These are phyloP conservation scores for Psilocybe cubensis DNA, from an alignment of 768 basidiomycete genomes.

Conservation along the genomic window DNA sequence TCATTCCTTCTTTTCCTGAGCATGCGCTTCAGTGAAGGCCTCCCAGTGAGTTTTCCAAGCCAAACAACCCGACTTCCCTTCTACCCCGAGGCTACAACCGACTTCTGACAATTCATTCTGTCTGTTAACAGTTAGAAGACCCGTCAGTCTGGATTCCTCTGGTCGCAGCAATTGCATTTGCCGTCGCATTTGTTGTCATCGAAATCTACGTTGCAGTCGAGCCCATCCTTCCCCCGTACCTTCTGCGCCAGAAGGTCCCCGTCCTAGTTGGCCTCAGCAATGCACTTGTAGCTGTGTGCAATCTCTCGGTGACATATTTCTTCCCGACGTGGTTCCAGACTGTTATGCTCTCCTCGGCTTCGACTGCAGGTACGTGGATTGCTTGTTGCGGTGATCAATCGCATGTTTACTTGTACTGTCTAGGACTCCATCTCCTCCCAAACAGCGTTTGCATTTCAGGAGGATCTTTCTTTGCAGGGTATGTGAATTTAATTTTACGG, in stretches of 20 bases:
- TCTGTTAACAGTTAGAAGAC: constrained; percentile 53
- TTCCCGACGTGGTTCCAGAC: constrained; percentile 88
- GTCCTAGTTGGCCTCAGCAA: constrained; percentile 74
- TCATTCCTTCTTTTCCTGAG: constrained; percentile 72
- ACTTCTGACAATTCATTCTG: background rate
- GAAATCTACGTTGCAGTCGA: constrained; percentile 70
- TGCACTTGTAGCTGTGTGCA: constrained; percentile 75
- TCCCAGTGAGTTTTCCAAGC: constrained; percentile 49
- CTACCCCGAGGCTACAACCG: background rate
- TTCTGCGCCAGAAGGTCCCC: constrained; percentile 70
- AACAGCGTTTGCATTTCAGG: constrained; percentile 63
- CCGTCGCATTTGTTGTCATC: constrained; percentile 58
- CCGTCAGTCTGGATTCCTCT: constrained; percentile 45
- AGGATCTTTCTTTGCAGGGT: constrained; percentile 69
- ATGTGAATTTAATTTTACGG: background rate
- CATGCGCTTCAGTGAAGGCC: constrained; percentile 68
- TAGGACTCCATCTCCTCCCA: constrained; percentile 64
- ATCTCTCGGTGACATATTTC: constrained; percentile 75
- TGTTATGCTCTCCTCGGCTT: constrained; percentile 68
- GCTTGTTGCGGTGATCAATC: background rate
- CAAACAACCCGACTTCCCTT: background rate
- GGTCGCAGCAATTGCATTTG: constrained; percentile 47
- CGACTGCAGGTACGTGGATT: constrained; percentile 42
- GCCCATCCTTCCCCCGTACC: constrained; percentile 70
- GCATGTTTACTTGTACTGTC: background rate